These are phyloP conservation scores for Ogataea kodamae DNA, from an alignment of 805 yeast genomes.

Conservation along the genomic window DNA sequence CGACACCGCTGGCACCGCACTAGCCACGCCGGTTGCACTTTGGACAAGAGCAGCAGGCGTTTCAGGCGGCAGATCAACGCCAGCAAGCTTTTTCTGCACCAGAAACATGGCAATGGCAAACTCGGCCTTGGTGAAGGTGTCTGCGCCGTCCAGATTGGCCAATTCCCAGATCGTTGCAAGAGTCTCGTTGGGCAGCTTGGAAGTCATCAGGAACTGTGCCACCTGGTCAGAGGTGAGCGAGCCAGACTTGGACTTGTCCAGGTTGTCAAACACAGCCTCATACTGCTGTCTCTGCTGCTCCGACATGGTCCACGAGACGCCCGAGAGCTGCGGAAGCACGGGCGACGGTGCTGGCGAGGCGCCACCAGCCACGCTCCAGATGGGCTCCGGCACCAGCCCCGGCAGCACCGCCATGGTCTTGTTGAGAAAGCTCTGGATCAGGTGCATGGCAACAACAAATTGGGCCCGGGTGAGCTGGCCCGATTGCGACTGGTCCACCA, in stretches of 20 bases:
- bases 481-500: slow-evolving; percentile 71
- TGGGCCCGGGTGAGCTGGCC: slow-evolving; percentile 74
- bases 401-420: slow-evolving; percentile 50
- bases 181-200: slow-evolving; percentile 78
- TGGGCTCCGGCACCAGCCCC: slow-evolving; percentile 30
- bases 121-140: slow-evolving; percentile 74
- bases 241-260: slow-evolving; percentile 67
- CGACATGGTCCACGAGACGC: slow-evolving; percentile 55
- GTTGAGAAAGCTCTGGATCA: slow-evolving; percentile 76
- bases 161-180: slow-evolving; percentile 94
- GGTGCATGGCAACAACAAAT: slow-evolving; percentile 91
- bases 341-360: slow-evolving; percentile 17
- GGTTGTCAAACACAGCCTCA: slow-evolving; percentile 70
- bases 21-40: slow-evolving; percentile 29
- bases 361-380: slow-evolving; percentile 32
- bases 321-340: slow-evolving; percentile 16
- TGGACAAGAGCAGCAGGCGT: slow-evolving; percentile 61
- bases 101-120: slow-evolving; percentile 92
- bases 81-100: slow-evolving; percentile 79
- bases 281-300: slow-evolving; percentile 71
- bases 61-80: slow-evolving; percentile 69
- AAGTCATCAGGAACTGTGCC: slow-evolving; percentile 84
- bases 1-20: slow-evolving; percentile 2
- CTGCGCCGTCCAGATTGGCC: slow-evolving; percentile 84
- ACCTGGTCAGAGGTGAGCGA: slow-evolving; percentile 71